These are phyloP conservation scores for Erigeron canadensis DNA, from an alignment of 129 eudicot genomes.

Conservation along the genomic window DNA sequence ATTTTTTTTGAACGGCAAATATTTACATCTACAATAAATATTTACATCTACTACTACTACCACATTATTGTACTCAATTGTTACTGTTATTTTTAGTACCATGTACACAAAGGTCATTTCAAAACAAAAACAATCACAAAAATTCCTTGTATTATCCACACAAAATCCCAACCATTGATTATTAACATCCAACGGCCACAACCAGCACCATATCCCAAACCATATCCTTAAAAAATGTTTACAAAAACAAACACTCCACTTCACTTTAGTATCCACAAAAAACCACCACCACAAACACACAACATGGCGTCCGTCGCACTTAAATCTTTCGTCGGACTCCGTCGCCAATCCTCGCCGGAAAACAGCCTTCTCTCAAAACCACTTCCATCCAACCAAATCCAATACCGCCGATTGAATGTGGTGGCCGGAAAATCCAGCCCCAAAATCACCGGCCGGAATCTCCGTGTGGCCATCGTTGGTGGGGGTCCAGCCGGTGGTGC, in stretches of 20 bases:
- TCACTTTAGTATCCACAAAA: conserved; percentile 14
- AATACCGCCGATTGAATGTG: conserved; percentile 45
- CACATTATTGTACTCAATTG: too few relatives aligned
- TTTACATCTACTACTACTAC: too few relatives aligned
- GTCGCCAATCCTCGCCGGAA: conserved; percentile 66
- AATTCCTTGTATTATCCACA: conserved; percentile 50
- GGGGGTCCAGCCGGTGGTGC: conserved; percentile 99
- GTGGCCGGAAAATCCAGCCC: conserved; percentile 75
- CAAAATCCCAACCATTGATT: conserved; percentile 50
- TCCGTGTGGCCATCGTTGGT: conserved; percentile 92
- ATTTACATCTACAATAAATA: too few relatives aligned
- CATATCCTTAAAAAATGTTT: conserved; percentile 60
- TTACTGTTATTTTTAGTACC: not conserved
- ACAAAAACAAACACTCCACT: conserved; percentile 32
- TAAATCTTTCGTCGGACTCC: conserved; percentile 88
- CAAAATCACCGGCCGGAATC: conserved; percentile 79
- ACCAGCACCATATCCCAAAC: conserved; percentile 47
- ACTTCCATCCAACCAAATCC: conserved; percentile 20
- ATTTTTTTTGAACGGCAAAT: too few relatives aligned
- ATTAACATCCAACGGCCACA: conserved; percentile 47
- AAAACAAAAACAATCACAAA: not conserved
- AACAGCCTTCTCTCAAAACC: conserved; percentile 38
- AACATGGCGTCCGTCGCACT: conserved; percentile 78
- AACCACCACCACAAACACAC: conserved; percentile 27
- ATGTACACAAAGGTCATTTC: not conserved